A percentile compares a stretch with the other conserved stretches of the same genome.
Conservation (phyloP, 305 asterid species). For the Withania somnifera region DNA sequence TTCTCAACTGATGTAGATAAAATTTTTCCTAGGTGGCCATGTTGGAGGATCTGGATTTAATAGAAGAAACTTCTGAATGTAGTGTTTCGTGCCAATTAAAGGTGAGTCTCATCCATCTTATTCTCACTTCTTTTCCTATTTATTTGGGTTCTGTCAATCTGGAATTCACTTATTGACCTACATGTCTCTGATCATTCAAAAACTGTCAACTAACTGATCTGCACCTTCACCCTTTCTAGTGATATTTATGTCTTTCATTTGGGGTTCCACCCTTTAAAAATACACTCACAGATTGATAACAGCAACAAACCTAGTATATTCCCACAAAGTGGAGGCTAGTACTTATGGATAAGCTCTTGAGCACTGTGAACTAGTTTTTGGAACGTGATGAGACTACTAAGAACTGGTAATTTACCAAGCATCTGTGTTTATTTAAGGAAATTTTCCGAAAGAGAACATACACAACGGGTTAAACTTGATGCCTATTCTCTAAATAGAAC, state of each 20-base stretch:
- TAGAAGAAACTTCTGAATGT: slow-evolving; percentile 34
- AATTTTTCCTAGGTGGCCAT: slow-evolving; percentile 32
- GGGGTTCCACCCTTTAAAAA: neutral
- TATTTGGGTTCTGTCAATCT: neutral
- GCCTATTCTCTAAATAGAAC: neutral
- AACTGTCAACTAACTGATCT: neutral
- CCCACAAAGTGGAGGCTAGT: too few species aligned
- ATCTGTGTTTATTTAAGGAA: neutral
- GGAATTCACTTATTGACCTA: neutral
- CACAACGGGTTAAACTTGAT: neutral
- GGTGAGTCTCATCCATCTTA: slow-evolving; percentile 33
- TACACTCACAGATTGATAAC: neutral
- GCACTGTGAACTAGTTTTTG: neutral
- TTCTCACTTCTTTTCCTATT: neutral
- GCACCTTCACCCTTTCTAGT: neutral
- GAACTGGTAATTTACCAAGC: neutral
- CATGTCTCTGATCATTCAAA: neutral
- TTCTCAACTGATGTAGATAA: slow-evolving; percentile 4
- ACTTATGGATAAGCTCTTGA: neutral
- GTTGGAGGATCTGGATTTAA: slow-evolving; percentile 25
- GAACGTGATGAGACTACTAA: neutral
- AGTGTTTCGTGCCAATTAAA: slow-evolving; percentile 61
- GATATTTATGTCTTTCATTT: neutral
- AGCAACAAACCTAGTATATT: too few species aligned
- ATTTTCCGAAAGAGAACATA: neutral